Base-by-base conservation (phyloP, 345 rosid genomes). In the Gossypium australe region DNA sequence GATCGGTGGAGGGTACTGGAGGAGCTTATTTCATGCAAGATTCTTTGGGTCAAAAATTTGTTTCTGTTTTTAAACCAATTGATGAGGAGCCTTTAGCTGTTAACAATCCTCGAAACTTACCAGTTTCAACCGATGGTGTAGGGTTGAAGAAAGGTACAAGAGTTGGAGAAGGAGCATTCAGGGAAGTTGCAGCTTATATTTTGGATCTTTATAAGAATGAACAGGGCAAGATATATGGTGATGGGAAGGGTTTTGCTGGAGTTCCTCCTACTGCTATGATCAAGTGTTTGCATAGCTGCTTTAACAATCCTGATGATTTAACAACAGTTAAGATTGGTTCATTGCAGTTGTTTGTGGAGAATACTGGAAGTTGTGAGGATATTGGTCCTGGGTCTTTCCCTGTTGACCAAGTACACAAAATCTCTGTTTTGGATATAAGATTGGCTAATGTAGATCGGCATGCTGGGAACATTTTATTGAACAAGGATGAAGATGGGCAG, bases 131-230 rank as follows among this genome's bases (percentile, higher is more conserved):
- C 2, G 85, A 76, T 59, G 95, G 97, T 17, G 93, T 89, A 86
- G 98, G 97, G 63, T 82, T 93, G 82, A 91, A 91, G 85, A 93
- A 89, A 85, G 98, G 97, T 38, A 93, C 97, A n/a, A 78, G 86
- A 61, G 97, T 85, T 0, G 97, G 98, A 58, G 89, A 88, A 82
- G 98, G 98, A 59, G 98, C 98, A 6, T 67, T 91, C 38, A 84
- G 94, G 77, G 98, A 93, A 87, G 94, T 89, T 75, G 98, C 95
- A 69, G 98, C 98, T 77, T 89, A 87, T 77, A 62, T 91, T 61
- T 80, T 93, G 84, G 98, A 93, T 79, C 92, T 87, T 81, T 95
- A 94, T 14, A 82, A 53, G 78, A 79, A 78, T 70, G 85, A 85
- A 14, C 76, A 53, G 3, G 52, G 62, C 48, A 77, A 78, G 1